Evolutionary conservation across 768 basidiomycete species (phyloP).

Genomic region (Termitomyces sp.): DNA sequence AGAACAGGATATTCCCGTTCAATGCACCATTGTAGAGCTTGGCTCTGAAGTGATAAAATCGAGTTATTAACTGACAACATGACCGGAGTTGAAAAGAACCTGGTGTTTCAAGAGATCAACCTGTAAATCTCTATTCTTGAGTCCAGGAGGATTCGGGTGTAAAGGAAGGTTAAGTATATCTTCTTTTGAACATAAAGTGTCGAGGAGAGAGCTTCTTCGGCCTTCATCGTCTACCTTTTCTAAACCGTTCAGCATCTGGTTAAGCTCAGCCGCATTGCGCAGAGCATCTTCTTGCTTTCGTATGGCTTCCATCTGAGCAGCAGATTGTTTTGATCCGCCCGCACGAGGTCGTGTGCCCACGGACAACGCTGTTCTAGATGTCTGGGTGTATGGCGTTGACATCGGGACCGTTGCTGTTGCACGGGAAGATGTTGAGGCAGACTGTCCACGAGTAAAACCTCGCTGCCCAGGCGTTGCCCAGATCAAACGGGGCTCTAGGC

Average conservation of each 20-base stretch:
- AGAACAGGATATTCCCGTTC: constrained; percentile 72
- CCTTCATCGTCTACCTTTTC: constrained; percentile 78
- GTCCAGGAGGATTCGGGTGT: constrained; percentile 69
- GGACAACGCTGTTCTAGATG: constrained; percentile 14
- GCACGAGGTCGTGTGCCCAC: constrained; percentile 9
- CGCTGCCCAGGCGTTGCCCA: constrained; percentile 73
- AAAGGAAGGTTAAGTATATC: constrained; percentile 70
- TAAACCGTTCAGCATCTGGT: constrained; percentile 54
- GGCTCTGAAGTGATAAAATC: constrained; percentile 40
- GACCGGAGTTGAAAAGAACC: constrained; percentile 27
- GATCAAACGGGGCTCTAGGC: constrained; percentile 58
- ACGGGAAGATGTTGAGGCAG: constrained; percentile 13
- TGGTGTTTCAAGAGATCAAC: constrained; percentile 83
- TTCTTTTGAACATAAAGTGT: constrained; percentile 58
- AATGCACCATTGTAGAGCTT: constrained; percentile 85
- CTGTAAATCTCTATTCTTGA: constrained; percentile 55
- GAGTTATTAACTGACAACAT: background rate
- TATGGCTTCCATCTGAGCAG: constrained; percentile 41
- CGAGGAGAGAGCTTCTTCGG: constrained; percentile 64
- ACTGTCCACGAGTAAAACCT: constrained; percentile 44
- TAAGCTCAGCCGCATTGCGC: constrained; percentile 62
- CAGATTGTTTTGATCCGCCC: constrained; percentile 17
- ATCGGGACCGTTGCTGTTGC: background rate
- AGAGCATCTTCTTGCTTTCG: constrained; percentile 46
- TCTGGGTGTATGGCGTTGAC: background rate